Percentiles rank a stretch among this genome's conserved stretches.
phyloP scores from a whole-genome alignment of 768 basidiomycete genomes.

The Trametes villosa region DNA sequence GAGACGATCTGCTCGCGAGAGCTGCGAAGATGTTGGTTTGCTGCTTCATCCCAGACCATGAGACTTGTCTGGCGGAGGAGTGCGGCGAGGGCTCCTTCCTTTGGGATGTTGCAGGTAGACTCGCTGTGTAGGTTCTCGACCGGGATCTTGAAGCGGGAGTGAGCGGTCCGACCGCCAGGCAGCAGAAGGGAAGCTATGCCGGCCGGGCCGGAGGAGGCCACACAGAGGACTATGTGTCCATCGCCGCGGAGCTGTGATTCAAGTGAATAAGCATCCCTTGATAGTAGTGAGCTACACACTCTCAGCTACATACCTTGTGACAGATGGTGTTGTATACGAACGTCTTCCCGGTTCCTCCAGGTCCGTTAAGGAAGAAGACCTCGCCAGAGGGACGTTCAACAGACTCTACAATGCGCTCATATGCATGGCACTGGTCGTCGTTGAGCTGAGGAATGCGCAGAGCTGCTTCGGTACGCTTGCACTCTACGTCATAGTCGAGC shows the following conservation, averaged over 20 bases:
- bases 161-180: conserved; percentile 48
- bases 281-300: too few relatives aligned
- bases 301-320: background rate
- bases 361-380: conserved; percentile 47
- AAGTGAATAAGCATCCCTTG: too few relatives aligned
- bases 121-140: conserved; percentile 35
- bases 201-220: conserved; percentile 44
- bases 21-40: conserved; percentile 30
- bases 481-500: conserved; percentile 39
- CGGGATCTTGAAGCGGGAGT: conserved; percentile 54
- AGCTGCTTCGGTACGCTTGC: conserved; percentile 44
- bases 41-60: too few relatives aligned
- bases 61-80: too few relatives aligned
- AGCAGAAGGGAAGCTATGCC: conserved; percentile 50
- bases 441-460: too few relatives aligned
- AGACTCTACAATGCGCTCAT: conserved; percentile 13
- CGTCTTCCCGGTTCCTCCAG: conserved; percentile 52
- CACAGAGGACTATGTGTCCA: conserved; percentile 11
- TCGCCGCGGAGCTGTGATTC: conserved; percentile 25
- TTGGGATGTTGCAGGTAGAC: conserved; percentile 38
- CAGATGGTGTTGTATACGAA: conserved; percentile 42
- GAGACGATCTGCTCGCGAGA: conserved; percentile 42
- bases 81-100: conserved; percentile 32
- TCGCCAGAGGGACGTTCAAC: conserved; percentile 16
- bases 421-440: too few relatives aligned